A percentile compares a stretch with the other conserved stretches of the same genome.
Evolutionary conservation across 768 basidiomycete genomes (phyloP).

Genomic region (Tricholoma saponaceum): DNA sequence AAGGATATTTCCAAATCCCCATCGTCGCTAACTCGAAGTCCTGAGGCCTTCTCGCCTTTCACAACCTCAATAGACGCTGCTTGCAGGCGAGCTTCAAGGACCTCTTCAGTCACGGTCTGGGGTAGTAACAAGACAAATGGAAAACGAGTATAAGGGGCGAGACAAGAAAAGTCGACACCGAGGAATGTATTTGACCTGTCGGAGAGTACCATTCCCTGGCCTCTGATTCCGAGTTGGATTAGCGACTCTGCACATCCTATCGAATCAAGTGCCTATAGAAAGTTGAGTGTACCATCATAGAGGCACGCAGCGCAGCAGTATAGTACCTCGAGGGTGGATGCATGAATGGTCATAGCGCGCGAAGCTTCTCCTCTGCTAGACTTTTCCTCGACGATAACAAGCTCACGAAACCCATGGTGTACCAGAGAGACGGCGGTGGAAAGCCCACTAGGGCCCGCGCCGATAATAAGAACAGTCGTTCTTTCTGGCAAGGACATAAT

Average conservation of each 20-base stretch:
- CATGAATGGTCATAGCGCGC: constrained; percentile 44
- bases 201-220: constrained; percentile 18
- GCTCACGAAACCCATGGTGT: constrained; percentile 35
- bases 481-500: constrained; percentile 12
- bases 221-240: constrained; percentile 32
- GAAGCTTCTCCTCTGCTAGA: constrained; percentile 31
- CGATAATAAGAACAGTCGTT: constrained; percentile 45
- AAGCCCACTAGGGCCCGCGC: constrained; percentile 48
- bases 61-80: constrained; percentile 27
- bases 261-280: constrained; percentile 37
- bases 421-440: constrained; percentile 41
- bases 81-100: constrained; percentile 31
- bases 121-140: constrained; percentile 39
- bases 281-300: background rate
- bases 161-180: constrained; percentile 25
- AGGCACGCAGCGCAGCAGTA: background rate
- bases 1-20: constrained; percentile 38
- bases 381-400: constrained; percentile 39
- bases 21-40: constrained; percentile 27
- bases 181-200: constrained; percentile 26
- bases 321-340: constrained; percentile 48
- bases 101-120: constrained; percentile 40
- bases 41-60: constrained; percentile 36
- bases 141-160: constrained; percentile 37
- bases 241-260: constrained; percentile 39